phyloP scores from a whole-genome alignment of 345 rosid species.

The Lumnitzera racemosa region DNA sequence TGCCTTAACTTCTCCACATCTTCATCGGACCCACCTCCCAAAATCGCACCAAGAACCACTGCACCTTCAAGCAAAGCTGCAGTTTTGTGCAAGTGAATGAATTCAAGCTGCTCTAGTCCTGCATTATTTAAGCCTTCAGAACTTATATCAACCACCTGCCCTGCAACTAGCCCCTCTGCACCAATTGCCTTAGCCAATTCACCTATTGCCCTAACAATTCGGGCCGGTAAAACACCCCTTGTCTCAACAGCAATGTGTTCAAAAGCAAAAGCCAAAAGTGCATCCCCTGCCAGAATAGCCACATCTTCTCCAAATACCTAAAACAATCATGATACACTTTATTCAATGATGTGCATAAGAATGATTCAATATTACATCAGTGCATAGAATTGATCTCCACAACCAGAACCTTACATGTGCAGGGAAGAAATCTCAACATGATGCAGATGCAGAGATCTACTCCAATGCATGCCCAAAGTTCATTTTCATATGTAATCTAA shows the following conservation, averaged over 20 bases:
- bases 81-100: constrained; percentile 80
- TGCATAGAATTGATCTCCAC: no score
- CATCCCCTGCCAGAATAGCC: constrained; percentile 85
- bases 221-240: constrained; percentile 30
- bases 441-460: no score
- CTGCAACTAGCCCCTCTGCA: constrained; percentile 67
- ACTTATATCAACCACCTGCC: constrained; percentile 72
- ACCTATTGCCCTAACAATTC: constrained; percentile 50
- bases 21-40: constrained; percentile 69
- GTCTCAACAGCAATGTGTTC: constrained; percentile 66
- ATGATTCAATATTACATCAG: no score
- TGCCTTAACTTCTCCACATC: constrained; percentile 68
- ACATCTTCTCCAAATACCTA: constrained; percentile 66
- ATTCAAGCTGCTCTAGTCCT: constrained; percentile 69
- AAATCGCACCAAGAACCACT: constrained; percentile 71
- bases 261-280: constrained; percentile 70
- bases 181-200: constrained; percentile 73
- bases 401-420: no score
- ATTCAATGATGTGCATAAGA: neutral
- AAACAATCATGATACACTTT: neutral
- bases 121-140: constrained; percentile 55
- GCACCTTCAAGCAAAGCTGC: constrained; percentile 74
- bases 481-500: no score
- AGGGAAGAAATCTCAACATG: no score
- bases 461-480: no score